Percentiles rank a stretch among this genome's conserved stretches.
Evolutionary conservation across 768 basidiomycete species (phyloP).

Genomic region (Fomitopsis pulvina): DNA sequence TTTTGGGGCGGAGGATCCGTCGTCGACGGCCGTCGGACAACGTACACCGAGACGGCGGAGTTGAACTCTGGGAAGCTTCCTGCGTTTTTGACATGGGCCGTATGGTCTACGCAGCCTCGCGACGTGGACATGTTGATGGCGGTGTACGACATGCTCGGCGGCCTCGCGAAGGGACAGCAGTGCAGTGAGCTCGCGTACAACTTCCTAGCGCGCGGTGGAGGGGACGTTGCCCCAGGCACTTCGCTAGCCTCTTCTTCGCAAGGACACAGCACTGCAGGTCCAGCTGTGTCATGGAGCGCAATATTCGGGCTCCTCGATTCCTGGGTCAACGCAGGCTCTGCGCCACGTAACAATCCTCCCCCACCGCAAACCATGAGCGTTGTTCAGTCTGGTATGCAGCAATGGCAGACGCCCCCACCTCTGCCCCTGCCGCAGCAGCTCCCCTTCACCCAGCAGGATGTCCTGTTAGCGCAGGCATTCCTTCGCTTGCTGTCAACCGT

Average conservation of each 20-base stretch:
- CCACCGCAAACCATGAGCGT: slow-evolving; percentile 13
- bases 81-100: slow-evolving; percentile 84
- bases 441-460: slow-evolving; percentile 61
- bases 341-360: slow-evolving; percentile 34
- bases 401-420: slow-evolving; percentile 24
- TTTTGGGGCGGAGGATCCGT: slow-evolving; percentile 73
- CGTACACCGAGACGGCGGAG: slow-evolving; percentile 57
- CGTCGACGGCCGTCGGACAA: slow-evolving; percentile 31
- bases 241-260: slow-evolving; percentile 36
- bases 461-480: slow-evolving; percentile 74
- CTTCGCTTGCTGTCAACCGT: slow-evolving; percentile 74
- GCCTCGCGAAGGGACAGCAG: slow-evolving; percentile 76
- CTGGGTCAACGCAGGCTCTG: slow-evolving; percentile 56
- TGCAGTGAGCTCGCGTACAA: slow-evolving; percentile 86
- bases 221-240: slow-evolving; percentile 60
- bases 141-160: slow-evolving; percentile 83
- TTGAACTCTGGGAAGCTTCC: slow-evolving; percentile 57
- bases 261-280: slow-evolving; percentile 39
- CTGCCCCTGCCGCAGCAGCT: slow-evolving; percentile 37
- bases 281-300: slow-evolving; percentile 69
- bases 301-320: slow-evolving; percentile 72
- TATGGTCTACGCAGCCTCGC: slow-evolving; percentile 74
- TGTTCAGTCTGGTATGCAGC: slow-evolving; percentile 17
- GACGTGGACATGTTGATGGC: slow-evolving; percentile 72
- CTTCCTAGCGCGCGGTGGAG: slow-evolving; percentile 75